Base-by-base conservation (phyloP, 208 protist species). In the Leishmania amazonensis region DNA sequence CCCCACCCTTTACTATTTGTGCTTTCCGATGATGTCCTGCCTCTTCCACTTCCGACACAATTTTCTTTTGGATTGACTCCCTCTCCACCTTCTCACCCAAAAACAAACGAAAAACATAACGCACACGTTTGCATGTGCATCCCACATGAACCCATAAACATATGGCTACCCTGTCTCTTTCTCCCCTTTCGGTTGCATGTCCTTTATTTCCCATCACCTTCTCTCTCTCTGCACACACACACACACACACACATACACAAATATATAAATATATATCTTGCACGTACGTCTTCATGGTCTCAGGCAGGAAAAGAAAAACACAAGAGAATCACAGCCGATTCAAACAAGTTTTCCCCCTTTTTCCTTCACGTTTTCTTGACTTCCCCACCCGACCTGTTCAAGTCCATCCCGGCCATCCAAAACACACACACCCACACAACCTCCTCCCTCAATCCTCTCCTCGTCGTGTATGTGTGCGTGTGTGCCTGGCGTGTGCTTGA, bases 261-360 rank as follows among this genome's bases (percentile, higher is more conserved):
- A 11, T 64, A 31, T 60, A 28, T 28, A 28, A 4, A 28, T 60
- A 28, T 28, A 31, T 31, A 7, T 17, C 15, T 68, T 68, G 35
- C 64, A 68, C 64, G 31, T 68, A 31, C 31, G 4, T 68, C 35
- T 40, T 24, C 21, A 51, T 21, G 31, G 31, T 35, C 35, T 38
- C 38, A 74, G 70, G 70, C 54, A 74, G 70, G 19, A 51, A 74
- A 74, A 53, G 31, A 35, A 71, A 74, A 51, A 42, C 24, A 28
- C 19, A 38, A 31, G 47, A 75, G 54, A 11, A 35, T 31, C 42
- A 76, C 28, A 31, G 35, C 21, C 15, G 17, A 19, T 19, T 76
- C 53, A 64, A 65, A 45, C 19, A 45, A 40, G 49, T 28, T 64
- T 40, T 64, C 73, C 42, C 51, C 49, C 60, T 9, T 62, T 53